Percentiles rank a stretch among this genome's conserved stretches.
These are phyloP conservation scores for Croton laevigatus DNA, from an alignment of 441 rosid species.

Conservation along the genomic window DNA sequence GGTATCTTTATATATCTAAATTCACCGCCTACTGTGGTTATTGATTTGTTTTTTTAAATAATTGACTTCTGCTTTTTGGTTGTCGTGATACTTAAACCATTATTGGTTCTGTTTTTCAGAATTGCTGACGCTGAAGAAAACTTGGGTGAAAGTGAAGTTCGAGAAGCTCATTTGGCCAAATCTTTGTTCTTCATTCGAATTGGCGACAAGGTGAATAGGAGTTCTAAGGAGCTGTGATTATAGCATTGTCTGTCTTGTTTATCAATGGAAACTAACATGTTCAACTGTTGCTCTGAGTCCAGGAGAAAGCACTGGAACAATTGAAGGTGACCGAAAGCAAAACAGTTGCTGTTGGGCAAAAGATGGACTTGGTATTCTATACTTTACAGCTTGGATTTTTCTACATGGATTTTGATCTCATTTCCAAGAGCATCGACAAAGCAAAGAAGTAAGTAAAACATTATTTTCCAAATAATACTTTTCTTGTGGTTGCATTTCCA, in stretches of 20 bases:
- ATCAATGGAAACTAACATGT: constrained; percentile 14
- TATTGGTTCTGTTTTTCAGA: constrained; percentile 32
- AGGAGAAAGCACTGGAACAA: constrained; percentile 97
- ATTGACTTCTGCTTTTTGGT: neutral
- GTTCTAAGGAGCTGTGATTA: neutral
- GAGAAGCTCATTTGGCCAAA: constrained; percentile 98
- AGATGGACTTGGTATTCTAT: constrained; percentile 94
- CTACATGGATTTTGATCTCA: constrained; percentile 95
- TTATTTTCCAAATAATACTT: constrained; percentile 12
- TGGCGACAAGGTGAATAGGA: constrained; percentile 73
- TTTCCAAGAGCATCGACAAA: constrained; percentile 92
- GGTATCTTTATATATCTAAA: neutral
- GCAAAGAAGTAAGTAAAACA: constrained; percentile 66
- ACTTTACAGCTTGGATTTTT: constrained; percentile 84
- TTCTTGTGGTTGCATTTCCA: constrained; percentile 6
- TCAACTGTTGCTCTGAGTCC: constrained; percentile 16
- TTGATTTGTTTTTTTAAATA: neutral
- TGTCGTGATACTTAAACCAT: neutral
- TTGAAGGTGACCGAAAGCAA: constrained; percentile 88
- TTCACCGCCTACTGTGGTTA: neutral
- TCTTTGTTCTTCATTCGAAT: constrained; percentile 81
- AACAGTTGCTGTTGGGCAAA: constrained; percentile 98
- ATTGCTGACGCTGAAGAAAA: constrained; percentile 98
- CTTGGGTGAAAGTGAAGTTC: constrained; percentile 97
- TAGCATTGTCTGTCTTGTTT: constrained; percentile 7